phyloP scores from a whole-genome alignment of 1,139 yeast species.

The Debaryomycetaceae sp. region DNA sequence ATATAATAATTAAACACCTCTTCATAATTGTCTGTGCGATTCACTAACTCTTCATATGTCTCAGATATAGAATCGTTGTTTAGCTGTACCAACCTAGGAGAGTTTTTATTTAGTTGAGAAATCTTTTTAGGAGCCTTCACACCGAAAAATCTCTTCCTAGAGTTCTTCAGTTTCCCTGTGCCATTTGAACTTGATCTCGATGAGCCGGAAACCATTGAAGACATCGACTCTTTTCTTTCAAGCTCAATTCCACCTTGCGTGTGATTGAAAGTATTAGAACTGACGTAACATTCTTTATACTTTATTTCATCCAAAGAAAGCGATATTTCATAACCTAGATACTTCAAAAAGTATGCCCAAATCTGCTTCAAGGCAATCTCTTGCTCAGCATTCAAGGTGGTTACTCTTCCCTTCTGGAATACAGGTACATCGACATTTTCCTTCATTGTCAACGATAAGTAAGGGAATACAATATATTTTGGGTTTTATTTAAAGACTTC shows the following conservation, averaged over 20 bases:
- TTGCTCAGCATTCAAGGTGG: slow-evolving; percentile 38
- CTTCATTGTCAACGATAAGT: not conserved
- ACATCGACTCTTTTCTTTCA: slow-evolving; percentile 24
- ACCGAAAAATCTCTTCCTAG: not conserved
- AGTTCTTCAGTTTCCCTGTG: not conserved
- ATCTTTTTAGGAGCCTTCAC: not conserved
- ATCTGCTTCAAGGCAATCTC: slow-evolving; percentile 39
- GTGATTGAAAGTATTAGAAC: slow-evolving; percentile 17
- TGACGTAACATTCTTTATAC: slow-evolving; percentile 32
- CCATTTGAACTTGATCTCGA: not conserved
- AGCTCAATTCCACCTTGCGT: slow-evolving; percentile 21
- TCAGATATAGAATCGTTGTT: not conserved
- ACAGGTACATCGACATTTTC: not conserved
- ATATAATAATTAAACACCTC: not conserved
- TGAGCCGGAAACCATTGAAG: slow-evolving; percentile 11
- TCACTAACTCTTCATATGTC: not conserved
- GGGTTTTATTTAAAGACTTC: too few species aligned
- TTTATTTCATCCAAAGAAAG: slow-evolving; percentile 31
- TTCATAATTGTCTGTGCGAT: not conserved
- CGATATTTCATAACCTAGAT: slow-evolving; percentile 35
- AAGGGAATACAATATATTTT: not conserved
- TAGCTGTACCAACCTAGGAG: not conserved
- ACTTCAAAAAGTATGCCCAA: slow-evolving; percentile 39
- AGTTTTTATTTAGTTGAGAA: not conserved
- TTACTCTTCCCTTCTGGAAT: slow-evolving; percentile 23